Evolutionary conservation across 2,329 filamentous ascomycete species (phyloP), one percentile per base, ranked within the genome.

Genomic region (Zasmidium cellare): DNA sequence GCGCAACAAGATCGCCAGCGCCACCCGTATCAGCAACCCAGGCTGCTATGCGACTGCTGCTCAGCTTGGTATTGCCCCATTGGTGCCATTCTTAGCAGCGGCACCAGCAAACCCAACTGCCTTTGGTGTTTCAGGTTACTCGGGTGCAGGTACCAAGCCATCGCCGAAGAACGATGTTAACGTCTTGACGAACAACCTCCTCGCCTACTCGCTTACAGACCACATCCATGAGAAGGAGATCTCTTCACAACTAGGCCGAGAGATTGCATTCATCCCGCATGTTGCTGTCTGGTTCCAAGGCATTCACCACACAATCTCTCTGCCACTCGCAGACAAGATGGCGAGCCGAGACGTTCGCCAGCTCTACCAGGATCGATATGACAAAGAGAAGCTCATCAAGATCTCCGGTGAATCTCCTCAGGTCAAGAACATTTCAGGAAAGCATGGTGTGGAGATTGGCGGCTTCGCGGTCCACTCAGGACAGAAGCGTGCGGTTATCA

Each of bases 201-300:
- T 97, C 55, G 88, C 93, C 0, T 97, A 96, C 80, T 91, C 88
- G 67, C 78, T 96, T 76, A 96, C 91, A 31, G 92, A 92, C 66
- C 94, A 97, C 78, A 90, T 97, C 61, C 94, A 97, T 78, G 94
- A 99, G 81, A 86, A 85, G 48, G 94, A 97, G 75, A 94, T 97
- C 63, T 88, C 87, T 71, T 73, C 79, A 53, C 92, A 96, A 72
- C 84, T 97, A 11, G 89, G 87, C 50, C 82, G 79, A 14, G 78
- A 84, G 18, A 87, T 96, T 11, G 89, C 87, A 5, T 99, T 99
- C 73, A 89, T 94, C 57, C 94, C 94, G 6, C 94, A 97, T 74
- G 92, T 96, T 22, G 91, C 92, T n/a, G 86, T 89, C 14, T 97
- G 92, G 93, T 97, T 97, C 84, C 89, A 96, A 72, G 93, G 93